Conservation (phyloP, 352 stramenopile species). For the Pythium folliculosum region DNA sequence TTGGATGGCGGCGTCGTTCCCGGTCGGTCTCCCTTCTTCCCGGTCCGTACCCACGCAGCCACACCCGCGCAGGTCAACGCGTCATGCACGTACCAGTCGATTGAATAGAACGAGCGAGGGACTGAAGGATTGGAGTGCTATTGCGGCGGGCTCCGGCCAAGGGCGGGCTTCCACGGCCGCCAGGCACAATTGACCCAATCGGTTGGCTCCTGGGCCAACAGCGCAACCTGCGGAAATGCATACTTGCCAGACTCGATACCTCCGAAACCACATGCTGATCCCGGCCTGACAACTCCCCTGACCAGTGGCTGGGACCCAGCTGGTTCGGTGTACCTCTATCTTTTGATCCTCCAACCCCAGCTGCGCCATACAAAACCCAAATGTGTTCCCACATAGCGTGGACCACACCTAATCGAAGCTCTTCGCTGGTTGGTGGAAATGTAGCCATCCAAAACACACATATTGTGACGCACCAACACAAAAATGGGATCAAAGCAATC, state of each 20-base stretch:
- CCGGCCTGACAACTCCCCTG: too few species aligned
- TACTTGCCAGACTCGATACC: constrained; percentile 23
- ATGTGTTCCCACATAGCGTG: not conserved
- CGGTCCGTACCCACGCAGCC: not conserved
- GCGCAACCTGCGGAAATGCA: constrained; percentile 34
- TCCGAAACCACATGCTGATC: constrained; percentile 4
- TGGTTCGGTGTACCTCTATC: not conserved
- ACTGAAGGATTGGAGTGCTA: constrained; percentile 70
- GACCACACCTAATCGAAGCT: constrained; percentile 2
- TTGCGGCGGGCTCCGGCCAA: constrained; percentile 25
- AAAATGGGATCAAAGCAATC: constrained; percentile 5
- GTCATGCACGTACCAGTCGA: constrained; percentile 74
- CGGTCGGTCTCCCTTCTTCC: too few species aligned
- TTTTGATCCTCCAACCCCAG: not conserved
- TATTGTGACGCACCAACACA: too few species aligned
- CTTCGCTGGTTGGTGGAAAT: not conserved
- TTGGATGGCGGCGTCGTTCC: not conserved
- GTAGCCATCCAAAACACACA: not conserved
- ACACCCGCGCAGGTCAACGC: not conserved
- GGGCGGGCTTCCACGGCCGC: constrained; percentile 19
- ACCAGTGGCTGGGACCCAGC: not conserved
- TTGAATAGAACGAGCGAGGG: constrained; percentile 88
- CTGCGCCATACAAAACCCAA: constrained; percentile 10
- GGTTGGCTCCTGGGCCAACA: constrained; percentile 66
- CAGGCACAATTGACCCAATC: constrained; percentile 58